phyloP scores from a whole-genome alignment of 495 filamentous ascomycete genomes.

The Hypoxylon rickii region DNA sequence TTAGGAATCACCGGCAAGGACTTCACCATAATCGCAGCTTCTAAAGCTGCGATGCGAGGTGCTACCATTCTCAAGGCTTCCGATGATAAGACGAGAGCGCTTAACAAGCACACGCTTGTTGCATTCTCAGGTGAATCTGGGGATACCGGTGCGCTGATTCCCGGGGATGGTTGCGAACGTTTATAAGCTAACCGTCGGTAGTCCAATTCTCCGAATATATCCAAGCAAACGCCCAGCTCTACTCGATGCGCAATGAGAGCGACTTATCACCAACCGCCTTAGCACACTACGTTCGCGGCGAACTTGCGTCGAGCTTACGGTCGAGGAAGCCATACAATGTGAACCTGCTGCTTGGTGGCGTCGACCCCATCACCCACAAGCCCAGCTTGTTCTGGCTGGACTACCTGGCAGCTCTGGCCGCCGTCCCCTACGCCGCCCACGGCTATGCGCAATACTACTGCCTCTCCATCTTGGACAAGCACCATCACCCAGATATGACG shows the following conservation, averaged over 20 bases:
- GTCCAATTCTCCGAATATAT: conserved; percentile 99
- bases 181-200: conserved; percentile 50
- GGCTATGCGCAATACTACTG: conserved; percentile 99
- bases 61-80: conserved; percentile 93
- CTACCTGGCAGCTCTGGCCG: conserved; percentile 86
- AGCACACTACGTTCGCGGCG: conserved; percentile 87
- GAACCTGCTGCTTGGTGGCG: conserved; percentile 90
- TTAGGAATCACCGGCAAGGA: conserved; percentile 98
- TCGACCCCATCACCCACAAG: conserved; percentile 84
- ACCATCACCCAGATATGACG: conserved; percentile 91
- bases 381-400: conserved; percentile 96
- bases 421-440: conserved; percentile 92
- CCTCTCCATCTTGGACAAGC: conserved; percentile 94
- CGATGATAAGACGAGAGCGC: conserved; percentile 90
- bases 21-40: conserved; percentile 96
- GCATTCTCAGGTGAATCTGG: conserved; percentile 96
- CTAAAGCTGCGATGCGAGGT: conserved; percentile 96
- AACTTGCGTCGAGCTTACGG: conserved; percentile 86
- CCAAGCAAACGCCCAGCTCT: conserved; percentile 96
- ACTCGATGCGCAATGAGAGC: conserved; percentile 95
- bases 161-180: neutral
- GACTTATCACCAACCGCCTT: conserved; percentile 88
- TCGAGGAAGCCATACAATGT: conserved; percentile 93
- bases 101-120: conserved; percentile 94
- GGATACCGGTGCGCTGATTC: conserved; percentile 74